A percentile compares a stretch with the other conserved stretches of the same genome.
Conservation (phyloP, 148 eudicot genomes). For the Vaccinium vitisidaea region DNA sequence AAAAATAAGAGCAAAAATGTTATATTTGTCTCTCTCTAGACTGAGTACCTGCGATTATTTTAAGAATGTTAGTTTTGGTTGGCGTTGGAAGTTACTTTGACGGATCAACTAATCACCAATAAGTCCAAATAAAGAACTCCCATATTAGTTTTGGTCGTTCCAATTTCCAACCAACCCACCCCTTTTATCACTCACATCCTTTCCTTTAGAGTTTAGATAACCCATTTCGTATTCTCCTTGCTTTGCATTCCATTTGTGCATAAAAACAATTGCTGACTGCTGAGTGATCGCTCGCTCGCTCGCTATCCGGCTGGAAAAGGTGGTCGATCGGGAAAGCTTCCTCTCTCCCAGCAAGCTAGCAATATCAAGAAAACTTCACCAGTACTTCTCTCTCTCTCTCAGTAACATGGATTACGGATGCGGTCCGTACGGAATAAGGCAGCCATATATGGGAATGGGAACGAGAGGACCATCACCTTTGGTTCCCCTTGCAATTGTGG, state of each 20-base stretch:
- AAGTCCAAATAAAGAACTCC: not conserved
- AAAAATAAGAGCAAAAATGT: not conserved
- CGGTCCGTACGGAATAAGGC: no score
- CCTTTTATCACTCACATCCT: not conserved
- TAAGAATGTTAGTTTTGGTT: not conserved
- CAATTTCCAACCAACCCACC: not conserved
- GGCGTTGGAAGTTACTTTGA: not conserved
- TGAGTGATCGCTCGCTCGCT: no score
- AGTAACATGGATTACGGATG: no score
- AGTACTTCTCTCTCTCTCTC: no score
- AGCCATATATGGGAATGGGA: not conserved
- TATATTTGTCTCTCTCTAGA: not conserved
- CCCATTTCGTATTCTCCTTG: not conserved
- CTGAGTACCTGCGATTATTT: not conserved
- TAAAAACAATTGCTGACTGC: not conserved
- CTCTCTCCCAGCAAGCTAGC: no score
- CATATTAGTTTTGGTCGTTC: conserved; percentile 4
- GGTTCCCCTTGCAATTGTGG: conserved; percentile 30
- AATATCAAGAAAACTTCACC: no score
- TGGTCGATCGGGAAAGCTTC: no score
- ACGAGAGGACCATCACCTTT: conserved; percentile 39
- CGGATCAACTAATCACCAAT: conserved; percentile 15
- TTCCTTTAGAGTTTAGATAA: not conserved
- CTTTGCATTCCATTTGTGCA: not conserved
- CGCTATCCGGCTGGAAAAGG: no score